Evolutionary conservation across 2,329 filamentous ascomycete genomes (phyloP).

Genomic region (Trichoderma sp.): DNA sequence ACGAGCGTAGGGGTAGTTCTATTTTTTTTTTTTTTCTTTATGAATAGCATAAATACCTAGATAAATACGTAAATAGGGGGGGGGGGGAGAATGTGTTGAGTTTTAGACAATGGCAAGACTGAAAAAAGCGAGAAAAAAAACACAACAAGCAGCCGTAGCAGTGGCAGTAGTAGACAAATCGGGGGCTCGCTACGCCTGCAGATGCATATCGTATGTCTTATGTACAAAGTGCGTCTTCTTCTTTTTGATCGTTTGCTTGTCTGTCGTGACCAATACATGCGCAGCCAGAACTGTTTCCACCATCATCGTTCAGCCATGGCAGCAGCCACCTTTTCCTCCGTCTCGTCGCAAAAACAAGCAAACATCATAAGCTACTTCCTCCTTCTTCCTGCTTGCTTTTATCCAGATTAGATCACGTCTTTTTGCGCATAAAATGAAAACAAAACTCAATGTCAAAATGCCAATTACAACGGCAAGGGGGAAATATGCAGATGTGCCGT

Average conservation of each 20-base stretch:
- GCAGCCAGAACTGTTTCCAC: too few relatives aligned
- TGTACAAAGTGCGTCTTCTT: conserved; percentile 16
- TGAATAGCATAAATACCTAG: neutral
- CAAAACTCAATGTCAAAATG: neutral
- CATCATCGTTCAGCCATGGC: neutral
- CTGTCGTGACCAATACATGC: neutral
- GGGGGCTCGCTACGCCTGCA: conserved; percentile 13
- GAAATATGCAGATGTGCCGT: neutral
- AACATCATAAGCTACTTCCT: neutral
- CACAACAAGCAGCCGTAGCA: neutral
- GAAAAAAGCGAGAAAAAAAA: neutral
- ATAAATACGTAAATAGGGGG: neutral
- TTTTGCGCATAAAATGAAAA: neutral
- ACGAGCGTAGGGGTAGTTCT: neutral
- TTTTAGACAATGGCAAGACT: neutral
- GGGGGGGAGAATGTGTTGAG: neutral
- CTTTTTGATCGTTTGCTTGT: neutral
- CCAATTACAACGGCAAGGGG: neutral
- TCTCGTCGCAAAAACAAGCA: neutral
- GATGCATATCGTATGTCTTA: conserved; percentile 19
- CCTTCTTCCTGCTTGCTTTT: neutral
- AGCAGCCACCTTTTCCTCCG: neutral
- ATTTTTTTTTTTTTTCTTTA: neutral
- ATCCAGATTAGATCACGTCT: conserved; percentile 10
- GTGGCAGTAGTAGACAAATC: neutral